A percentile compares a stretch with the other conserved stretches of the same genome.
These are phyloP conservation scores for Sungouiozyma ichnusensis DNA, from an alignment of 805 yeast genomes.

Conservation along the genomic window DNA sequence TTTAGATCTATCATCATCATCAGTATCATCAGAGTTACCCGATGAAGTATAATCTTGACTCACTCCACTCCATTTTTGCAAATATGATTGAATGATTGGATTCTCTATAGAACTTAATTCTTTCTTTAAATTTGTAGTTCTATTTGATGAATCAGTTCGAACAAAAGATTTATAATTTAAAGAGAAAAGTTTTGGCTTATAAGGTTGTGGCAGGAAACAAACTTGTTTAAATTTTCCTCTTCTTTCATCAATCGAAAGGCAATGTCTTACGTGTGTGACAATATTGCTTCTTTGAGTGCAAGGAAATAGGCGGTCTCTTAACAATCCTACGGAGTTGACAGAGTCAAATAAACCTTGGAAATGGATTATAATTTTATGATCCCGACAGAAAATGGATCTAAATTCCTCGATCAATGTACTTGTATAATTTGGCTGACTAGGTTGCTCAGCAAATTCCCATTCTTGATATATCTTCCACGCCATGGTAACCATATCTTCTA, in stretches of 20 bases:
- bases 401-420: constrained; percentile 43
- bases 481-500: constrained; percentile 43
- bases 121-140: background rate
- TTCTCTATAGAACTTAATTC: background rate
- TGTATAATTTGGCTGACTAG: constrained; percentile 34
- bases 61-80: background rate
- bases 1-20: background rate
- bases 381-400: constrained; percentile 41
- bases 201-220: constrained; percentile 37
- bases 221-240: constrained; percentile 53
- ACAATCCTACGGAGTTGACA: constrained; percentile 53
- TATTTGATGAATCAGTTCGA: background rate
- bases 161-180: constrained; percentile 8
- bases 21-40: background rate
- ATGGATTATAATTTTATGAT: constrained; percentile 34
- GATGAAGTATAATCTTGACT: background rate
- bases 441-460: constrained; percentile 54
- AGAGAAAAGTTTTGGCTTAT: constrained; percentile 24
- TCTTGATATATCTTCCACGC: constrained; percentile 55
- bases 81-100: background rate
- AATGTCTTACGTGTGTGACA: constrained; percentile 55
- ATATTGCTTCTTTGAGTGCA: constrained; percentile 39
- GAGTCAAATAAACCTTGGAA: constrained; percentile 66
- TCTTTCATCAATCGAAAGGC: constrained; percentile 57
- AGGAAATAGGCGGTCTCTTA: constrained; percentile 50